These are phyloP conservation scores for Neckera pumila DNA, from an alignment of 225 moss, liverwort and hornwort species.

Conservation along the genomic window DNA sequence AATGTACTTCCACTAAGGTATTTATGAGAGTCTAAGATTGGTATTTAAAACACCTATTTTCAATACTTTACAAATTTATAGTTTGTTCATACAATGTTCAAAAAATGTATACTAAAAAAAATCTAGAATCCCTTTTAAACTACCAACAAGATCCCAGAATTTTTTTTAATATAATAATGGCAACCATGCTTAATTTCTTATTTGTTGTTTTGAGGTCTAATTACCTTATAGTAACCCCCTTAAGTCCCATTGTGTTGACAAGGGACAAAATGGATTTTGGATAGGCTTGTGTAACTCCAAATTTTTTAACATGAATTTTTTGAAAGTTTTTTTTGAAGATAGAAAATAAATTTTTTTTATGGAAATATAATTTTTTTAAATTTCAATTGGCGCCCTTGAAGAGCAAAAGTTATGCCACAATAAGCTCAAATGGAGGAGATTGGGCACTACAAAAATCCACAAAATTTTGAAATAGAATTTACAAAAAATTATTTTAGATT, in stretches of 20 bases:
- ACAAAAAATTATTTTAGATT: neutral
- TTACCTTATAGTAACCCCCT: no score
- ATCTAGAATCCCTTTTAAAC: neutral
- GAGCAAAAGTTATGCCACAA: neutral
- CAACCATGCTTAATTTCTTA: accelerated
- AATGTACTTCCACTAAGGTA: neutral
- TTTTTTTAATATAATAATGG: accelerated
- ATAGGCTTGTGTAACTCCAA: neutral
- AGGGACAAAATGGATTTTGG: neutral
- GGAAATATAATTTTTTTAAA: neutral
- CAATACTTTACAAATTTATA: no score
- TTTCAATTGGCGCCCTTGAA: accelerated
- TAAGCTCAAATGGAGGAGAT: neutral
- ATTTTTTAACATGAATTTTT: neutral
- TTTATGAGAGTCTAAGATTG: accelerated
- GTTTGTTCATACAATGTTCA: accelerated
- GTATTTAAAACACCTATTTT: no score
- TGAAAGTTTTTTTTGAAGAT: neutral
- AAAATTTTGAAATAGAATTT: neutral
- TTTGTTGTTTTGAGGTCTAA: neutral
- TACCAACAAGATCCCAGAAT: neutral
- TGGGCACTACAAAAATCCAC: neutral
- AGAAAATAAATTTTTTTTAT: neutral
- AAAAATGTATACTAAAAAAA: neutral
- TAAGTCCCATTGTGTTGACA: neutral